These are phyloP conservation scores for Hypericum androsaemum DNA, from an alignment of 345 rosid species.

Conservation along the genomic window DNA sequence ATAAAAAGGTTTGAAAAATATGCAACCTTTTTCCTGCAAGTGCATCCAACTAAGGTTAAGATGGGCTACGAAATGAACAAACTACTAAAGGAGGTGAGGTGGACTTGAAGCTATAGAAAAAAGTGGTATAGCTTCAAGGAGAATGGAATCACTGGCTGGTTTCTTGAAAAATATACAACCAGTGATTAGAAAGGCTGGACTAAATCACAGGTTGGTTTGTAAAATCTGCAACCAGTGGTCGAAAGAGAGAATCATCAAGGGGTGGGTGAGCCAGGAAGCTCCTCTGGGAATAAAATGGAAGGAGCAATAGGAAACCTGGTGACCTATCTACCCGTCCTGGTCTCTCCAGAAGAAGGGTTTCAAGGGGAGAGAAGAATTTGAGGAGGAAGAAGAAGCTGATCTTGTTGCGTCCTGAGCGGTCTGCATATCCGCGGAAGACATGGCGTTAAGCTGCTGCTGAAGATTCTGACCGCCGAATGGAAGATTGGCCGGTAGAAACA, in stretches of 20 bases:
- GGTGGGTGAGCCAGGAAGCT: too few species aligned
- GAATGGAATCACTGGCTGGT: conserved; percentile 23
- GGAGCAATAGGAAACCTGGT: background rate
- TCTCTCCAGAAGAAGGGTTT: conserved; percentile 64
- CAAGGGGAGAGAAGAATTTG: conserved; percentile 37
- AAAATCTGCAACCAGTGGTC: too few species aligned
- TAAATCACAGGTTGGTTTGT: too few species aligned
- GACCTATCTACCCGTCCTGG: conserved; percentile 18
- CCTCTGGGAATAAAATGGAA: too few species aligned
- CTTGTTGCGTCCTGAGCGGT: conserved; percentile 21
- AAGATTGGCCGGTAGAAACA: conserved; percentile 38
- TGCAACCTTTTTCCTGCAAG: conserved; percentile 21
- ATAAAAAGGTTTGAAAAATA: conserved; percentile 38
- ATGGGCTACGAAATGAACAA: background rate
- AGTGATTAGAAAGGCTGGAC: conserved; percentile 6
- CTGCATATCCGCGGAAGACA: conserved; percentile 15
- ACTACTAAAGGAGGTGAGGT: background rate
- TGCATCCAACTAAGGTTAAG: background rate
- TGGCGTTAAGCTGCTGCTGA: conserved; percentile 20
- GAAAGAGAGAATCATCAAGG: too few species aligned
- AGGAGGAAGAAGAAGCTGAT: conserved; percentile 33
- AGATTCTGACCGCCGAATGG: conserved; percentile 32
- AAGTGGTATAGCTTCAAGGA: background rate
- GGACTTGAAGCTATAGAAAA: background rate
- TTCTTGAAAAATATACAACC: conserved; percentile 37